Percentiles rank a stretch among this genome's conserved stretches.
Evolutionary conservation across 73 alveolate species (phyloP).

Genomic region (Paramecium bursaria): DNA sequence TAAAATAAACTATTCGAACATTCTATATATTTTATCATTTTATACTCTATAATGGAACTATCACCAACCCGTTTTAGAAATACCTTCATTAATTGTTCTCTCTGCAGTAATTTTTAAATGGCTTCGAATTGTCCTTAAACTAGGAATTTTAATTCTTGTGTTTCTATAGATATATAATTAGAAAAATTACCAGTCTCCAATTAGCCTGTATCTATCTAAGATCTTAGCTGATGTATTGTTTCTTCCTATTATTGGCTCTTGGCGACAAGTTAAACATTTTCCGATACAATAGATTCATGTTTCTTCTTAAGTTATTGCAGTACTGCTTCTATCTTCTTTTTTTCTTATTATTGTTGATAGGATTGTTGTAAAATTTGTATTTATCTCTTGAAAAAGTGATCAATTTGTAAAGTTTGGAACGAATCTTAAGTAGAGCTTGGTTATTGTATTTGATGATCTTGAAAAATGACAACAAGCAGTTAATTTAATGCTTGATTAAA

Average conservation of each 20-base stretch:
- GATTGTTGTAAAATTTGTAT: slow-evolving; percentile 31
- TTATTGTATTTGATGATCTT: slow-evolving; percentile 20
- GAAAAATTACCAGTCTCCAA: slow-evolving; percentile 4
- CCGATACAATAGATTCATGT: slow-evolving; percentile 1
- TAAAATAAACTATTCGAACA: slow-evolving; percentile 50
- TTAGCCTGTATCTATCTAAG: background rate
- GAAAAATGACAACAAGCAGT: slow-evolving; percentile 13
- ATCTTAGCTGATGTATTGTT: background rate
- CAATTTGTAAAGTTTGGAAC: slow-evolving; percentile 29
- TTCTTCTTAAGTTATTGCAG: slow-evolving; percentile 8
- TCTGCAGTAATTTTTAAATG: slow-evolving; percentile 29
- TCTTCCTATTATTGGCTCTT: background rate
- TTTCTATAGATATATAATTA: background rate
- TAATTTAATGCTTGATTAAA: slow-evolving; percentile 9
- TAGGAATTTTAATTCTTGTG: slow-evolving; percentile 23
- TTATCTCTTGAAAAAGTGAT: slow-evolving; percentile 47
- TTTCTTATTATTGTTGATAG: background rate
- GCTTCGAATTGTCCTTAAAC: slow-evolving; percentile 62
- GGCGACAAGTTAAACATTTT: background rate
- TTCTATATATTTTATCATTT: background rate
- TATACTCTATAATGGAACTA: slow-evolving; percentile 55
- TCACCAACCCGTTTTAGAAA: slow-evolving; percentile 58
- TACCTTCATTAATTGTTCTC: slow-evolving; percentile 61
- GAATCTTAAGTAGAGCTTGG: slow-evolving; percentile 48
- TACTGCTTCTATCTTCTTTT: slow-evolving; percentile 27